Evolutionary conservation across 768 basidiomycete species (phyloP).

Genomic region (Boletus vinaceobasis): DNA sequence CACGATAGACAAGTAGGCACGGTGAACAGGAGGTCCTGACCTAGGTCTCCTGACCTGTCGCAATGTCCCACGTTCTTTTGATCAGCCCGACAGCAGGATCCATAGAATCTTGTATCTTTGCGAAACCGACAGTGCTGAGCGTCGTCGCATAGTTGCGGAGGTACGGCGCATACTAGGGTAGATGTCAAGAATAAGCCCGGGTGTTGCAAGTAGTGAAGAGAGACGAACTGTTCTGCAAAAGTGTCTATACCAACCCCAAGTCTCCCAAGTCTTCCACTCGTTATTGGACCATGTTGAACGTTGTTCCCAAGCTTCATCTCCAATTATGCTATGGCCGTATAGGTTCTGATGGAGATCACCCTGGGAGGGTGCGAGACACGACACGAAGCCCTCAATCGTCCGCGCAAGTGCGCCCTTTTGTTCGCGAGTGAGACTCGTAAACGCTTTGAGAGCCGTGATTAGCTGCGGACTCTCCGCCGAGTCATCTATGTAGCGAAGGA

Average conservation of each 20-base stretch:
- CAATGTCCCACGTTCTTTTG: slow-evolving; percentile 67
- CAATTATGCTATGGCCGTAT: slow-evolving; percentile 53
- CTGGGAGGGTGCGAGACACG: slow-evolving; percentile 48
- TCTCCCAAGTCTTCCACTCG: slow-evolving; percentile 84
- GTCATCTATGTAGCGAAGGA: slow-evolving; percentile 34
- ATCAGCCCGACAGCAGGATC: slow-evolving; percentile 59
- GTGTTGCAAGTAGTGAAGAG: background rate
- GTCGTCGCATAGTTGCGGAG: slow-evolving; percentile 72
- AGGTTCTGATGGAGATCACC: slow-evolving; percentile 47
- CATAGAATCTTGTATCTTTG: slow-evolving; percentile 53
- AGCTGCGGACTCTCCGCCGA: slow-evolving; percentile 63
- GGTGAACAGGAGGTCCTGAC: background rate
- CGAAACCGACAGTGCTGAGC: slow-evolving; percentile 64
- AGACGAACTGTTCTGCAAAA: slow-evolving; percentile 73
- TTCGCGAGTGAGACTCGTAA: slow-evolving; percentile 68
- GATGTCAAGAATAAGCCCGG: background rate
- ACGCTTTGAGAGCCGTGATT: slow-evolving; percentile 71
- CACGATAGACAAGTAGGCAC: background rate
- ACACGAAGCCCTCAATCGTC: slow-evolving; percentile 75
- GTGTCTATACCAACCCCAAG: slow-evolving; percentile 89
- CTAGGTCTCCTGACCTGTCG: slow-evolving; percentile 55
- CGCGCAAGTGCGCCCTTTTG: slow-evolving; percentile 70
- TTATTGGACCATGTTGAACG: slow-evolving; percentile 66
- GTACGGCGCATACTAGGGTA: slow-evolving; percentile 70
- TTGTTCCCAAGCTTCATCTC: slow-evolving; percentile 65